These are phyloP conservation scores for Barbatosphaeria neglecta DNA, from an alignment of 495 filamentous ascomycete genomes.

Conservation along the genomic window DNA sequence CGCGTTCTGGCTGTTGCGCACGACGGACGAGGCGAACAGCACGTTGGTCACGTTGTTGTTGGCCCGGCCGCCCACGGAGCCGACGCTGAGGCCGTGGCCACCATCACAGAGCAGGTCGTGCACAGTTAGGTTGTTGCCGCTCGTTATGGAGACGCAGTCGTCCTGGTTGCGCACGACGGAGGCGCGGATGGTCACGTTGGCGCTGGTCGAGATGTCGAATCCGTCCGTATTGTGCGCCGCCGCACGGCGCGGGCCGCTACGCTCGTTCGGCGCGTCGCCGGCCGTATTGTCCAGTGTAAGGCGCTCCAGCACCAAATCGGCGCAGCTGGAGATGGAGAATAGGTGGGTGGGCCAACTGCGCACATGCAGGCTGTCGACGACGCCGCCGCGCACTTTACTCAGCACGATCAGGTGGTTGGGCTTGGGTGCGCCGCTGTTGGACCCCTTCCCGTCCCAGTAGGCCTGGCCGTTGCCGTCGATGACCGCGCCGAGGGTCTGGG, in stretches of 20 bases:
- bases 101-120: conserved; percentile 28
- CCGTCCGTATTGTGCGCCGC: conserved; percentile 34
- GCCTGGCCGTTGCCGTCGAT: conserved; percentile 35
- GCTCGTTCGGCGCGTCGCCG: conserved; percentile 29
- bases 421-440: conserved; percentile 33
- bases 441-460: conserved; percentile 40
- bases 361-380: conserved; percentile 27
- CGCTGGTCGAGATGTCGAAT: conserved; percentile 24
- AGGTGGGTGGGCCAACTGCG: conserved; percentile 32
- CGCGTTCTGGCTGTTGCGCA: conserved; percentile 25
- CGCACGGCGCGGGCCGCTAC: conserved; percentile 17
- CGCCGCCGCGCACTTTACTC: conserved; percentile 25
- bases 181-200: conserved; percentile 17
- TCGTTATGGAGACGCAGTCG: conserved; percentile 33
- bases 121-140: conserved; percentile 24
- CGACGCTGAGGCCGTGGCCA: conserved; percentile 36
- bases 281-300: conserved; percentile 30
- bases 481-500: conserved; percentile 21
- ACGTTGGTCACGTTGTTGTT: conserved; percentile 36
- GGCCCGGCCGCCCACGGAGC: conserved; percentile 35
- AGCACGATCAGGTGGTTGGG: conserved; percentile 38
- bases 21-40: conserved; percentile 20
- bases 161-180: conserved; percentile 31
- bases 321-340: conserved; percentile 22
- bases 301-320: conserved; percentile 17